Conservation (phyloP, 1,139 yeast species). For the Hansenula sp. region DNA sequence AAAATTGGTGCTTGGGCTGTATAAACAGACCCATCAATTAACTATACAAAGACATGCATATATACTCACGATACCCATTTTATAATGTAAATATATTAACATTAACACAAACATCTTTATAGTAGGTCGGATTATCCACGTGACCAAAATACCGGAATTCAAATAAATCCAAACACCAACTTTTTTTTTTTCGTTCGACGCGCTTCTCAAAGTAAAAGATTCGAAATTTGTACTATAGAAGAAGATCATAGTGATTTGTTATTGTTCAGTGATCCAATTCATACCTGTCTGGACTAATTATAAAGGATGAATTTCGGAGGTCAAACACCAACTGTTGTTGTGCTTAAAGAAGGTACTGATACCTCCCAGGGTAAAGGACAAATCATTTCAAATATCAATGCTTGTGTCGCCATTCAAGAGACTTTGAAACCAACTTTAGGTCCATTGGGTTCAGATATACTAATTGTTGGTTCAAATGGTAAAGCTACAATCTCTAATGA, state of each 20-base stretch:
- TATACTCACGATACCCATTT: not conserved
- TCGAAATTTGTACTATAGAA: not conserved
- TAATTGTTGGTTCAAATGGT: conserved; percentile 78
- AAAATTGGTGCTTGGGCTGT: conserved; percentile 57
- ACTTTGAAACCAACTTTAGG: conserved; percentile 93
- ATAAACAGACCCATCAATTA: conserved; percentile 7
- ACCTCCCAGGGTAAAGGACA: conserved; percentile 96
- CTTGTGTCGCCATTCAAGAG: conserved; percentile 95
- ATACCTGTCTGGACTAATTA: not conserved
- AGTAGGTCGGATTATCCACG: not conserved
- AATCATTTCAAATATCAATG: conserved; percentile 90
- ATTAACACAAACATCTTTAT: not conserved
- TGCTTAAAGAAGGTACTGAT: conserved; percentile 96
- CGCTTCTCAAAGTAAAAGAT: not conserved
- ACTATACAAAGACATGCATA: not conserved
- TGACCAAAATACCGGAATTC: no score
- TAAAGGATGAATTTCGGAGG: conserved; percentile 74
- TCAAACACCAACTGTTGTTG: conserved; percentile 96
- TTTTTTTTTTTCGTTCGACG: conserved; percentile 3
- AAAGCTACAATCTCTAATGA: conserved; percentile 94
- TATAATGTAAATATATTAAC: not conserved
- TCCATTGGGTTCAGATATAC: conserved; percentile 93
- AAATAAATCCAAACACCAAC: not conserved
- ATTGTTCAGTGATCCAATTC: not conserved
- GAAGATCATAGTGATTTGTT: not conserved